Percentiles rank a stretch among this genome's conserved stretches.
These are phyloP conservation scores for Angomonas deanei DNA, from an alignment of 208 protist genomes.

Conservation along the genomic window DNA sequence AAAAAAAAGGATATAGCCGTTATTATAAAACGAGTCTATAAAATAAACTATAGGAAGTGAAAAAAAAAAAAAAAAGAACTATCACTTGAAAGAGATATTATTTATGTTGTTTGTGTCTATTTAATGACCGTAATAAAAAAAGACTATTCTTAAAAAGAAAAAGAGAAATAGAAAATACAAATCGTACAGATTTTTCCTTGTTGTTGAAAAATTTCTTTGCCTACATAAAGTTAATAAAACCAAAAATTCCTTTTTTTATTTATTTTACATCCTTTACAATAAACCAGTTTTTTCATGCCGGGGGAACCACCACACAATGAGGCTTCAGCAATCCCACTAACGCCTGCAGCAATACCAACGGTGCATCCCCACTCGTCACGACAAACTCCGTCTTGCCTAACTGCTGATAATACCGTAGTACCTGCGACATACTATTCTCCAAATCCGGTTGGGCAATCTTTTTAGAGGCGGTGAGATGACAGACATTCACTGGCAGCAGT, in stretches of 20 bases:
- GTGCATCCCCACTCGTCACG: conserved; percentile 36
- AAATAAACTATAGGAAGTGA: no score
- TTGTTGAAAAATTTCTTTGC: neutral
- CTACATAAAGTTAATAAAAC: no score
- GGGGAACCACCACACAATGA: conserved; percentile 61
- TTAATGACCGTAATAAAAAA: no score
- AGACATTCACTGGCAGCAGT: conserved; percentile 43
- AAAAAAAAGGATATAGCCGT: no score
- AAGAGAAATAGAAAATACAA: no score
- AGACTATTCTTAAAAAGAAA: no score
- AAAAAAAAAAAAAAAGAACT: neutral
- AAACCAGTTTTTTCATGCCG: no score
- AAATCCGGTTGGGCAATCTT: conserved; percentile 29
- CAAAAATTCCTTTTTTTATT: no score
- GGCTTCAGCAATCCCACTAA: conserved; percentile 46
- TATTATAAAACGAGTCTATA: no score
- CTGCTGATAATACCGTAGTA: conserved; percentile 42
- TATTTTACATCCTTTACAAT: no score
- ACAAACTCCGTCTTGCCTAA: conserved; percentile 58
- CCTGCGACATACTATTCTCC: conserved; percentile 36
- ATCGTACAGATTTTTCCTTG: neutral
- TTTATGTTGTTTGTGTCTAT: no score
- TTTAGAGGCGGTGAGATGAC: conserved; percentile 56
- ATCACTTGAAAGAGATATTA: neutral
- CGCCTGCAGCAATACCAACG: conserved; percentile 43